Evolutionary conservation across 2,329 filamentous ascomycete species (phyloP).

Genomic region (Pseudovirgaria hyperparasitica): DNA sequence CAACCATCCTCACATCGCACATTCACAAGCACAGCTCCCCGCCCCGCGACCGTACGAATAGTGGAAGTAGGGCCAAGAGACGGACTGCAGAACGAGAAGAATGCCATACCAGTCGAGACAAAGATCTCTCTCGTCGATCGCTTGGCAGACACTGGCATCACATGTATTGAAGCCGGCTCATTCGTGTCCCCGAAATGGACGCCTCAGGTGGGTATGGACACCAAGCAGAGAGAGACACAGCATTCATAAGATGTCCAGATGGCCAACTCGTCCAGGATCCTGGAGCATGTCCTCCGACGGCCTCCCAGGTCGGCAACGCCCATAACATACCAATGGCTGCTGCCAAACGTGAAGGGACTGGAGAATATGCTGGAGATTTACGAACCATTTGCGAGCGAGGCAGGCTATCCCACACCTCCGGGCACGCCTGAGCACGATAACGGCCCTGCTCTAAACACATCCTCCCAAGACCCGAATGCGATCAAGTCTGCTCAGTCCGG

Average conservation of each 20-base stretch:
- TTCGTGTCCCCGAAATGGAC: slow-evolving; percentile 79
- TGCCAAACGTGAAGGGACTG: slow-evolving; percentile 64
- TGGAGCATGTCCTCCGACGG: slow-evolving; percentile 51
- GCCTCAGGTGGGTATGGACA: slow-evolving; percentile 48
- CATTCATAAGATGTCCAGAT: slow-evolving; percentile 50
- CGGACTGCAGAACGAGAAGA: slow-evolving; percentile 78
- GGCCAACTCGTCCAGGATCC: slow-evolving; percentile 64
- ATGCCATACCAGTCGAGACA: slow-evolving; percentile 52
- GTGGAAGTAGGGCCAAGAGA: slow-evolving; percentile 78
- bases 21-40: slow-evolving; percentile 19
- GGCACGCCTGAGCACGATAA: slow-evolving; percentile 22
- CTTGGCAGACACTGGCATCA: slow-evolving; percentile 54
- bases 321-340: slow-evolving; percentile 68
- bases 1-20: slow-evolving; percentile 14
- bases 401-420: slow-evolving; percentile 36
- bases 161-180: slow-evolving; percentile 66
- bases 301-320: slow-evolving; percentile 40
- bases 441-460: slow-evolving; percentile 29
- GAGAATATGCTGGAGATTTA: slow-evolving; percentile 46
- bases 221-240: slow-evolving; percentile 55
- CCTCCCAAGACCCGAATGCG: slow-evolving; percentile 28
- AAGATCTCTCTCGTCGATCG: slow-evolving; percentile 66
- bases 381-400: slow-evolving; percentile 25
- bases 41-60: slow-evolving; percentile 38
- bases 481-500: slow-evolving; percentile 25